These are phyloP conservation scores for Medicago lupulina DNA, from an alignment of 306 rosid species.

Conservation along the genomic window DNA sequence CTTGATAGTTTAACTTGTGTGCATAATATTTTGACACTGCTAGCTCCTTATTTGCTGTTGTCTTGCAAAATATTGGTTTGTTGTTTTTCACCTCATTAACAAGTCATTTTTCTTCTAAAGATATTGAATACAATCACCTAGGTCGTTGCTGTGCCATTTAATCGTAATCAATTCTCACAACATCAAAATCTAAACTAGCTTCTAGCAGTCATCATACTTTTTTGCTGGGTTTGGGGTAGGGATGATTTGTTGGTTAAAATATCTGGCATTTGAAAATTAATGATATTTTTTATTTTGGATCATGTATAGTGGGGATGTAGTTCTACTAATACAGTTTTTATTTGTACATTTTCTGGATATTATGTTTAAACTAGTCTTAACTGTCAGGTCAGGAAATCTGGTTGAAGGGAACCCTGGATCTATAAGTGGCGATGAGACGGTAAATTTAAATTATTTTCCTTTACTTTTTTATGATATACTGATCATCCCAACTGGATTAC, in stretches of 20 bases:
- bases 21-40: conserved; percentile 19
- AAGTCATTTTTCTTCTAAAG: conserved; percentile 16
- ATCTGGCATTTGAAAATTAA: conserved; percentile 26
- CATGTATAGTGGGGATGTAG: conserved; percentile 25
- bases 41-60: conserved; percentile 27
- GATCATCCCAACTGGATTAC: conserved; percentile 29
- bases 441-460: conserved; percentile 50
- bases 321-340: conserved; percentile 24
- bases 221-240: not conserved
- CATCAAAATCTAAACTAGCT: conserved; percentile 31
- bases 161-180: conserved; percentile 17
- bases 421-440: conserved; percentile 93
- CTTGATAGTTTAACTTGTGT: conserved; percentile 15
- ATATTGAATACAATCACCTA: conserved; percentile 15
- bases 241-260: not conserved
- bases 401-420: conserved; percentile 88
- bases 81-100: conserved; percentile 27
- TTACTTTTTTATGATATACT: conserved; percentile 23
- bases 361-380: conserved; percentile 30
- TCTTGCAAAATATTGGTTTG: conserved; percentile 22
- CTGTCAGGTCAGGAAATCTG: conserved; percentile 86
- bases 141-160: conserved; percentile 19
- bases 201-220: conserved; percentile 18
- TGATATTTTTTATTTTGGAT: conserved; percentile 22
- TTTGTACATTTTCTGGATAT: conserved; percentile 26